Base-by-base conservation (phyloP, 2,329 filamentous ascomycete genomes). In the Westerdykella sp. region DNA sequence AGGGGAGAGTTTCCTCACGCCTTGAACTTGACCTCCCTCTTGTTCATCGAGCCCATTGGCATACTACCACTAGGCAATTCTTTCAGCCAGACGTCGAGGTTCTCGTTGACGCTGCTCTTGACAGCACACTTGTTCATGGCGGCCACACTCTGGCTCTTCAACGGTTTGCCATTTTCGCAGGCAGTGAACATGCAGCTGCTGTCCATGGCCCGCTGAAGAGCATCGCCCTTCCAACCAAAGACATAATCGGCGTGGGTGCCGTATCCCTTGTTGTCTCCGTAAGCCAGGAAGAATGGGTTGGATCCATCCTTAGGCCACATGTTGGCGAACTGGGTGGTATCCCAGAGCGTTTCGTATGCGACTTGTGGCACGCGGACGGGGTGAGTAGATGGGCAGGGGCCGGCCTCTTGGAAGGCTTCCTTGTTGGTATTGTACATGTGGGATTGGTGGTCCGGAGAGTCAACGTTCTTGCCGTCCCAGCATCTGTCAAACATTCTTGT, bases 401-500 rank as follows among this genome's bases (percentile, higher is more conserved):
- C 54, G 10, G 51, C 53, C 13, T 45, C 40, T 3, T 30, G 30
- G 45, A 60, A 60, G 15, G 51, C 54, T 11, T 53, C 56, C 25
- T 50, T 54, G 7, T 42, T 38, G 1, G 55, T 60, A 35, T 46
- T 51, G 45, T 50, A 59, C 57, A 62, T 62, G 44, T 60, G 56
- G 35, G 46, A 45, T 39, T 48, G 43, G 69, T 79, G 80, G 68
- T 81, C 73, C 40, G 73, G 70, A 39, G 81, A 70, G 44, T 77
- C 79, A 36, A 75, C 73, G 38, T 73, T 64, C 42, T 68, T 65
- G 35, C 81, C 83, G 65, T 87, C 77, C 74, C 84, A 86, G 73
- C 83, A 87, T 40, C 49, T 53, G 39, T 11, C 21, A 31, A 18
- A 7, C 9, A 4, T 7, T 12, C 9, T 28, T 12, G 25, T 28